These are phyloP conservation scores for Aspergillus homomorphus DNA, from an alignment of 495 filamentous ascomycete genomes.

Conservation along the genomic window DNA sequence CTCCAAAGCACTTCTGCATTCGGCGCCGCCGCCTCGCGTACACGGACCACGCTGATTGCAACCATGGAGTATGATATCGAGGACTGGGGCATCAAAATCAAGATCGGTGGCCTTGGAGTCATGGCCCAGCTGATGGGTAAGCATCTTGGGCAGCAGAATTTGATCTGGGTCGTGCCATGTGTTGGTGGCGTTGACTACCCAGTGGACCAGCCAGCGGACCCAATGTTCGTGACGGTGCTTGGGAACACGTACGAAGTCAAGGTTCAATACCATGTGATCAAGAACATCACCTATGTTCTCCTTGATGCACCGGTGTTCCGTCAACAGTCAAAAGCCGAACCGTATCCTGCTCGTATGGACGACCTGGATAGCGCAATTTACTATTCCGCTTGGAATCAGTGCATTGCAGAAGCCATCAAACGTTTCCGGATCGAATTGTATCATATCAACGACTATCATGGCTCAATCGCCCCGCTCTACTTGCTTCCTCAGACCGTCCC, in stretches of 20 bases:
- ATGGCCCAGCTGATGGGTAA: slow-evolving; percentile 71
- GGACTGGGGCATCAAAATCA: slow-evolving; percentile 69
- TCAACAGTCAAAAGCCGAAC: slow-evolving; percentile 62
- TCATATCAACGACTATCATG: slow-evolving; percentile 81
- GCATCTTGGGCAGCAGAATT: slow-evolving; percentile 62
- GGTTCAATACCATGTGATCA: slow-evolving; percentile 61
- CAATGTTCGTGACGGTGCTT: slow-evolving; percentile 65
- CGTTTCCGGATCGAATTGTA: slow-evolving; percentile 66
- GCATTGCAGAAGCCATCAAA: slow-evolving; percentile 60
- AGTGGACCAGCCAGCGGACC: slow-evolving; percentile 54
- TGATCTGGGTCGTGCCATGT: slow-evolving; percentile 76
- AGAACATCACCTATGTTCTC: slow-evolving; percentile 71
- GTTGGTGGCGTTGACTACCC: slow-evolving; percentile 68
- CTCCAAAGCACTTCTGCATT: slow-evolving; percentile 45
- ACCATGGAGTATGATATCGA: slow-evolving; percentile 76
- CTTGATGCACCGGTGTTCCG: slow-evolving; percentile 70
- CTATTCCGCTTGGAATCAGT: slow-evolving; percentile 73
- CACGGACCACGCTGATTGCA: slow-evolving; percentile 60
- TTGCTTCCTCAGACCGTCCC: slow-evolving; percentile 59
- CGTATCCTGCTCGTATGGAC: slow-evolving; percentile 72
- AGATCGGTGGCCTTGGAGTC: slow-evolving; percentile 70
- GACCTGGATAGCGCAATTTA: slow-evolving; percentile 69
- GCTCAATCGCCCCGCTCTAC: slow-evolving; percentile 68
- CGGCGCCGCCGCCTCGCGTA: slow-evolving; percentile 40
- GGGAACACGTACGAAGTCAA: slow-evolving; percentile 61